Conservation (phyloP, 192 early-diverging fungal genomes). For the Coemansia sp. region DNA sequence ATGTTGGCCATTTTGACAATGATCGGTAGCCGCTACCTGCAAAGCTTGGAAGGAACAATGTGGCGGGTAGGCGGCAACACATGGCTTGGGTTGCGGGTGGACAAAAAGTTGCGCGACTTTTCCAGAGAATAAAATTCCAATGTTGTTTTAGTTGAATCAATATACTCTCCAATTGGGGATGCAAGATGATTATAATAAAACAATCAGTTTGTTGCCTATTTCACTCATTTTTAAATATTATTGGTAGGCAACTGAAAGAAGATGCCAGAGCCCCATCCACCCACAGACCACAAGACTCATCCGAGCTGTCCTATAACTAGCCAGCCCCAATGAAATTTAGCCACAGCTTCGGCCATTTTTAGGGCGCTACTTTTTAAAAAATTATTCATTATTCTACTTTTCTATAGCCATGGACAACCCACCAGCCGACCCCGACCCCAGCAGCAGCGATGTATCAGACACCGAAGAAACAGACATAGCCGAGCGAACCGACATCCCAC, state of each 20-base stretch:
- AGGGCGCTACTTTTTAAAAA: too few species aligned
- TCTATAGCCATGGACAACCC: background rate
- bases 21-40: conserved; percentile 18
- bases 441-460: conserved; percentile 14
- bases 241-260: background rate
- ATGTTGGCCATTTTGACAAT: conserved; percentile 63
- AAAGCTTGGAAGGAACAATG: conserved; percentile 29
- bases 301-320: background rate
- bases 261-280: background rate
- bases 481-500: conserved; percentile 33
- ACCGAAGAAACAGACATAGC: conserved; percentile 27
- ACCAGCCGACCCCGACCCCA: background rate
- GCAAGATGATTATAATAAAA: too few species aligned
- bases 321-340: background rate
- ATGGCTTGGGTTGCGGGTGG: too few species aligned
- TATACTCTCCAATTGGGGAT: too few species aligned
- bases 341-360: background rate
- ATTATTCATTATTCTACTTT: too few species aligned
- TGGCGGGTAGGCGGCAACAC: too few species aligned
- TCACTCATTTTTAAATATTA: too few species aligned
- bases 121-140: too few species aligned
- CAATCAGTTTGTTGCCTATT: too few species aligned
- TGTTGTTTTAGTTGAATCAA: too few species aligned
- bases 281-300: too few species aligned
- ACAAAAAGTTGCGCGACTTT: too few species aligned